Conservation (phyloP, 129 eudicot genomes). For the Flaveria robusta region DNA sequence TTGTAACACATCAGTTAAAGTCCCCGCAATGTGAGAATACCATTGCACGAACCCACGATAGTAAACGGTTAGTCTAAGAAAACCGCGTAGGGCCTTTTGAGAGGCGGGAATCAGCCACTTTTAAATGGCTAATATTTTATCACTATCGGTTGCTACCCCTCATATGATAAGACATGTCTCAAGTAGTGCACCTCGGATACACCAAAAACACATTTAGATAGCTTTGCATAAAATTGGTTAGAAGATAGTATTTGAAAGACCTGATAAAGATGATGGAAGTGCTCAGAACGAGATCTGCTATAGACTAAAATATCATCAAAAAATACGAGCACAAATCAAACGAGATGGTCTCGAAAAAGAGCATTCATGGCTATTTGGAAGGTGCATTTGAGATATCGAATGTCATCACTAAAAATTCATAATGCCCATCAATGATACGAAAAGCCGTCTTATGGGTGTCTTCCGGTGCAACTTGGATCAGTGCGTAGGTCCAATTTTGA, state of each 20-base stretch:
- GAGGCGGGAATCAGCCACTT: too few species aligned
- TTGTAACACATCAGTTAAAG: too few species aligned
- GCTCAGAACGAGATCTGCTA: neutral
- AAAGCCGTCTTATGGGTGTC: slow-evolving; percentile 8
- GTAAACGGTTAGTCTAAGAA: too few species aligned
- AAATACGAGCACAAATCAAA: neutral
- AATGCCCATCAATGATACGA: neutral
- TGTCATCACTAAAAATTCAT: neutral
- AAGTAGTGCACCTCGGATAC: neutral
- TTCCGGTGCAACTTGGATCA: neutral
- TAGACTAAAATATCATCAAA: neutral
- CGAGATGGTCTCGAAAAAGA: neutral
- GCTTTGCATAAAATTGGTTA: neutral
- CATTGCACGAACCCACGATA: too few species aligned
- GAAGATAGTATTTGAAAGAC: neutral
- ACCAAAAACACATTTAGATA: neutral
- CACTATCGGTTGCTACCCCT: too few species aligned
- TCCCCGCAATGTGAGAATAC: too few species aligned
- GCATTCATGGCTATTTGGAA: slow-evolving; percentile 2
- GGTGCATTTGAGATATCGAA: neutral
- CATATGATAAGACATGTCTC: neutral
- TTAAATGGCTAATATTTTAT: too few species aligned
- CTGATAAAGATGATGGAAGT: neutral
- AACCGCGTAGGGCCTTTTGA: too few species aligned
- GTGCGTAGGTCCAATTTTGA: neutral